These are phyloP conservation scores for Camelina hispida DNA, from an alignment of 345 rosid species.

Conservation along the genomic window DNA sequence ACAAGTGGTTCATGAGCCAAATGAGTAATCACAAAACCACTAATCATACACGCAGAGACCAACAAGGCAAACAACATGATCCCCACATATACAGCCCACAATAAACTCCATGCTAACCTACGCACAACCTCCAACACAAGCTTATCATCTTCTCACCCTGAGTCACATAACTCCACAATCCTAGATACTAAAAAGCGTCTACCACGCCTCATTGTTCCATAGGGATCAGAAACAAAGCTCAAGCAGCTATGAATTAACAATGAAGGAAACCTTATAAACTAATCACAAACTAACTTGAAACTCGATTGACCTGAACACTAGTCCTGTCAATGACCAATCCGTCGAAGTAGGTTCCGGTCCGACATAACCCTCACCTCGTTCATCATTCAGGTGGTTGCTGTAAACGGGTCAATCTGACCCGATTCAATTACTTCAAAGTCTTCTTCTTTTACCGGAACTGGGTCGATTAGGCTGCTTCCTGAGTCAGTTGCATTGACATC, in stretches of 20 bases:
- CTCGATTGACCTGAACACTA: constrained; percentile 64
- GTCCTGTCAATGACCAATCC: constrained; percentile 45
- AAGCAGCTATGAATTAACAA: constrained; percentile 45
- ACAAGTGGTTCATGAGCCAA: constrained; percentile 69
- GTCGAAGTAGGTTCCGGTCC: constrained; percentile 28
- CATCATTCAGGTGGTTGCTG: constrained; percentile 17
- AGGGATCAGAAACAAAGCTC: constrained; percentile 60
- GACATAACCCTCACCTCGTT: background rate
- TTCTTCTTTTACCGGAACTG: background rate
- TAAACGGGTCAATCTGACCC: constrained; percentile 25
- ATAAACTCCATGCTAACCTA: constrained; percentile 61
- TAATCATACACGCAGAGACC: constrained; percentile 52
- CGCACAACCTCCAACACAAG: constrained; percentile 47
- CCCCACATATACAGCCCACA: constrained; percentile 70
- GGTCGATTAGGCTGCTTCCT: background rate
- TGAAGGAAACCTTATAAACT: constrained; percentile 55
- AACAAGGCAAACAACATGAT: constrained; percentile 61
- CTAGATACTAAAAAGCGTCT: constrained; percentile 43
- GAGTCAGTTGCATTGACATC: constrained; percentile 13
- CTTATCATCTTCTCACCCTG: constrained; percentile 52
- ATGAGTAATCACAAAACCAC: constrained; percentile 58
- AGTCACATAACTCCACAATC: constrained; percentile 41
- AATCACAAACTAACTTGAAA: constrained; percentile 64
- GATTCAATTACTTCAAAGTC: constrained; percentile 30
- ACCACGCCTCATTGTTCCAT: constrained; percentile 51